Base-by-base conservation (phyloP, 2,329 filamentous ascomycete species). In the Trichoderma harzianum region DNA sequence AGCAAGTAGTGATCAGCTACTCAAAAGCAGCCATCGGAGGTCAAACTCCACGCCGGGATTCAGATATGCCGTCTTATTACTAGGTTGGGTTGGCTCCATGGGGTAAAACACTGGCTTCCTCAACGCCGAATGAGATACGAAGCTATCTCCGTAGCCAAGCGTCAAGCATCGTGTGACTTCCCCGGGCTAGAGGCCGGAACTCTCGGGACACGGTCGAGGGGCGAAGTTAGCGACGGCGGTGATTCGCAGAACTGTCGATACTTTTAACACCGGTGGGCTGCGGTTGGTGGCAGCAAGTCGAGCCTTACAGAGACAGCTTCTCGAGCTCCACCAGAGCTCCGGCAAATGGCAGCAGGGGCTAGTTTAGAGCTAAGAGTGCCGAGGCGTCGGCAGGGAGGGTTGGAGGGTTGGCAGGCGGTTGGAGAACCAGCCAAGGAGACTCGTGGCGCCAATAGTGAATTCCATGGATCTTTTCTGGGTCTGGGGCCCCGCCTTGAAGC, bases 201-300 rank as follows among this genome's bases (percentile, higher is more conserved):
- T 69, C 67, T 69, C 67, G 67, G 67, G 67, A 61, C 67, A 69
- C 67, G 67, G 67, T 69, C 67, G 67, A 69, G 67, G 67, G 67
- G 67, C 67, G 67, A 69, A 62, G 34, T 21, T 69, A 69, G 67
- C 36, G 66, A 69, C 30, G 36, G 66, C 16, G 39, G n/a, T 36
- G 67, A 69, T 62, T 62, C 39, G 67, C 57, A 53, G 39, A 16
- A 39, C 28, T 62, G 39, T 47, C 11, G 39, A 62, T 36, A 32
- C 57, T 62, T 62, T 69, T 8, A 26, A 26, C 57, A n/a, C 30
- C 32, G 57, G 43, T 26, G 66, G 66, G 63, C 28, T 55, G 34
- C 32, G 64, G 43, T 57, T 64, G 62, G 61, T 21, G 43, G 47
- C 47, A 24, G 47, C 47, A 53, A 53, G 28, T 67, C 51, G 64